Base-by-base conservation (phyloP, 495 filamentous ascomycete species). In the Penicillium samsonianum region DNA sequence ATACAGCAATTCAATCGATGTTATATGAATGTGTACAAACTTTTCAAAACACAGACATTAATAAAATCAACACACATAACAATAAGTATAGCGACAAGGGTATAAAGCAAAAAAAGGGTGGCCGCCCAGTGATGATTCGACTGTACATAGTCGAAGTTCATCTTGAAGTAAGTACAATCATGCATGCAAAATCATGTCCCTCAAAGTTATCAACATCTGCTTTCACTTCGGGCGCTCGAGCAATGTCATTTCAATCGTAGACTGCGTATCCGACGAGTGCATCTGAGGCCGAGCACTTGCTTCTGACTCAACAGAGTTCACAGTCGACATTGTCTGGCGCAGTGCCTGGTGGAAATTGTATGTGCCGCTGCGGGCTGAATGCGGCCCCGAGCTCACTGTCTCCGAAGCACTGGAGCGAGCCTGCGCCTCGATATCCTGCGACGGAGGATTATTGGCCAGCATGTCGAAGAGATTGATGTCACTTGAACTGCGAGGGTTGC, bases 391-490 rank as follows among this genome's bases (percentile, higher is more conserved):
- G 17, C 35, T 31, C 11, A 16, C 16, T 0, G 53, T 19, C 43
- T 17, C 47, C 47, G 1, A 23, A 23, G 6, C 41, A 16, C 50
- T 20, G 5, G 44, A 23, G 5, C 22, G 30, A 2, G n/a, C n/a
- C 9, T 33, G 46, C 9, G 22, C 41, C 26, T 63, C 45, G 1
- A 47, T 47, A 28, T 51, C 42, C 8, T 16, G 28, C 2, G 31
- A 11, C 14, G 23, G 8, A 0, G 46, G 30, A 17, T 14, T 14
- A 28, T n/a, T n/a, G 16, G 45, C 9, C 17, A 53, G 2, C 31
- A 61, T 57, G 25, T 61, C 50, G 53, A 60, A 59, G 38, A 69
- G 48, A 16, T 67, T 67, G 7, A 63, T 12, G 19, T 68, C 60
- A 25, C 44, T 61, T 1, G 65, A 68, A 1, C 30, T 44, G 22